phyloP scores from a whole-genome alignment of 306 rosid genomes.

The Cyclanthera cordifolia region DNA sequence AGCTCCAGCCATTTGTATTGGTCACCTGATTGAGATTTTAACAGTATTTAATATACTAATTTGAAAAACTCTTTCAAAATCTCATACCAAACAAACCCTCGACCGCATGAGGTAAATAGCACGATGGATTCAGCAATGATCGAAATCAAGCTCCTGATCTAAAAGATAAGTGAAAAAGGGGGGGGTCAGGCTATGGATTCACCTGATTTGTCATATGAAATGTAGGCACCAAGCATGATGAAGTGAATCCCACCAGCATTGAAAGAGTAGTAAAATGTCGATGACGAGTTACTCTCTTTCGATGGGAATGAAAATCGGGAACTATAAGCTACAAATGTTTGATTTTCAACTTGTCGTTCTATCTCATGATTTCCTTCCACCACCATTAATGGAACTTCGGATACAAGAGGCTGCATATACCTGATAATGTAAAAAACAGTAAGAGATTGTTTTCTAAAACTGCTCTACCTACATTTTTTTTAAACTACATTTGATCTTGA shows the following conservation, averaged over 20 bases:
- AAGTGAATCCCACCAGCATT: constrained; percentile 88
- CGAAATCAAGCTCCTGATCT: neutral
- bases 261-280: constrained; percentile 74
- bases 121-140: neutral
- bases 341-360: constrained; percentile 56
- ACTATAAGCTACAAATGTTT: constrained; percentile 62
- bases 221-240: constrained; percentile 70
- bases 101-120: neutral
- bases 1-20: constrained; percentile 75
- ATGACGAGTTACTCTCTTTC: constrained; percentile 61
- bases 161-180: constrained; percentile 4
- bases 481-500: neutral
- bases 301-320: constrained; percentile 81
- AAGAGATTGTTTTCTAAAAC: neutral
- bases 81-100: too few relatives aligned
- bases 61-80: too few relatives aligned
- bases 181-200: neutral
- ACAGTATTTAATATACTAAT: too few relatives aligned
- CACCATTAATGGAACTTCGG: constrained; percentile 72
- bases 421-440: constrained; percentile 18
- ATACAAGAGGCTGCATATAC: constrained; percentile 71
- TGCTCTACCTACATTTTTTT: too few relatives aligned
- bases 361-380: constrained; percentile 88
- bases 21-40: too few relatives aligned
- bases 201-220: constrained; percentile 50